Percentiles rank a stretch among this genome's conserved stretches.
Evolutionary conservation across 768 basidiomycete species (phyloP).

Genomic region (Boletus reticuloceps): DNA sequence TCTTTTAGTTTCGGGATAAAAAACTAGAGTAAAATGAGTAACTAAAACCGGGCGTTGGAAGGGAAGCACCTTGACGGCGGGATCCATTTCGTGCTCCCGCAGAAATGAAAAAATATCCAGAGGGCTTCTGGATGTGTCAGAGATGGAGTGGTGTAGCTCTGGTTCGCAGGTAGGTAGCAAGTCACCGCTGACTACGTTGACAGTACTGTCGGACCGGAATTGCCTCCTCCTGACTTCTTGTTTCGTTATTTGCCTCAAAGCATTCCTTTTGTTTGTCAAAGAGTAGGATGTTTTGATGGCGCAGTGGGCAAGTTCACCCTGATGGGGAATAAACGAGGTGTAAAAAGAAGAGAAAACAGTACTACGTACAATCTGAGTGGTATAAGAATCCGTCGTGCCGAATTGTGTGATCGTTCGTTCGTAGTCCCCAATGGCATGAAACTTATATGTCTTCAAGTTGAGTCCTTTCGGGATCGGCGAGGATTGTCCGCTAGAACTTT

Average conservation of each 20-base stretch:
- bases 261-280: constrained; percentile 35
- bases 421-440: constrained; percentile 32
- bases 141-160: constrained; percentile 8
- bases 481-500: background rate
- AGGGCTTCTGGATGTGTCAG: background rate
- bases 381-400: background rate
- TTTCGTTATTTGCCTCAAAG: constrained; percentile 28
- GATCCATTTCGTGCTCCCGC: background rate
- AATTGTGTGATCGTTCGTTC: background rate
- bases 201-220: background rate
- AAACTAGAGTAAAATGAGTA: background rate
- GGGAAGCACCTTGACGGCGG: constrained; percentile 8
- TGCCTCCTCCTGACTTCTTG: constrained; percentile 14
- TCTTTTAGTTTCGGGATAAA: constrained; percentile 13
- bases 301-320: constrained; percentile 41
- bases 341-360: background rate
- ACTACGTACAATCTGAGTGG: background rate
- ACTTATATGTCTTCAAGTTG: constrained; percentile 31
- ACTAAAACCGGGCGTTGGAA: background rate
- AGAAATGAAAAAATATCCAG: background rate
- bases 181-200: background rate
- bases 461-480: constrained; percentile 8
- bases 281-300: constrained; percentile 36
- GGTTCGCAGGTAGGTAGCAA: background rate
- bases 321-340: background rate